Evolutionary conservation across 768 basidiomycete species (phyloP).

Genomic region (Gautieria morchelliformis): DNA sequence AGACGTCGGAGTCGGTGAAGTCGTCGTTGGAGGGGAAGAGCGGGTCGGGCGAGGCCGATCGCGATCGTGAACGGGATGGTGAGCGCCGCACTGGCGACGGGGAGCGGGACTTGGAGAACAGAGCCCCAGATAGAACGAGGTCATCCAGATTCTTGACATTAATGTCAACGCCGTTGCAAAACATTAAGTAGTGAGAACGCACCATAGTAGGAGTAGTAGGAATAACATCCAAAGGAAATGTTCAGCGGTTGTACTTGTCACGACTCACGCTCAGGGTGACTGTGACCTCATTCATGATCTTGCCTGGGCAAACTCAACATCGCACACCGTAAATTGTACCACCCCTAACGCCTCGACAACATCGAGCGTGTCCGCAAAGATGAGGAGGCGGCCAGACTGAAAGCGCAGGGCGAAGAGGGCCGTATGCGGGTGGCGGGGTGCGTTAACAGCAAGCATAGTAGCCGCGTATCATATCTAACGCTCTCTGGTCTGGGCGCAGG

Average conservation of each 20-base stretch:
- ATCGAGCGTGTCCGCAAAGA: conserved; percentile 72
- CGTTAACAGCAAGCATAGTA: too few relatives aligned
- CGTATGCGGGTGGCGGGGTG: conserved; percentile 64
- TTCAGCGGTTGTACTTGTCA: too few relatives aligned
- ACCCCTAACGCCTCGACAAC: conserved; percentile 78
- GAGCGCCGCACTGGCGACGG: conserved; percentile 58
- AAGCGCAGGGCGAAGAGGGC: conserved; percentile 64
- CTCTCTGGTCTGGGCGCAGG: conserved; percentile 39
- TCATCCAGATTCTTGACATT: conserved; percentile 44
- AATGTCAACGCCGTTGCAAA: too few relatives aligned
- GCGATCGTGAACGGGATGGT: conserved; percentile 46
- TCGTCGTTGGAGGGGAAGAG: conserved; percentile 2
- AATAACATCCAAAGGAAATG: not conserved
- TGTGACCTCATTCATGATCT: too few relatives aligned
- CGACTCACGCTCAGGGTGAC: too few relatives aligned
- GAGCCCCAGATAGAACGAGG: conserved; percentile 66
- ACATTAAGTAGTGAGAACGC: not conserved
- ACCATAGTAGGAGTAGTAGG: too few relatives aligned
- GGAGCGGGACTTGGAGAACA: conserved; percentile 50
- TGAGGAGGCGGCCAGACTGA: conserved; percentile 65
- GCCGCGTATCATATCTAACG: too few relatives aligned
- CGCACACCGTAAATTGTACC: conserved; percentile 87
- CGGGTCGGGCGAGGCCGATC: conserved; percentile 23
- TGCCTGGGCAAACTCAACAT: conserved; percentile 70
- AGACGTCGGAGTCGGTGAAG: conserved; percentile 4